phyloP scores from a whole-genome alignment of 208 protist genomes.

The Leishmania gerbilli region DNA sequence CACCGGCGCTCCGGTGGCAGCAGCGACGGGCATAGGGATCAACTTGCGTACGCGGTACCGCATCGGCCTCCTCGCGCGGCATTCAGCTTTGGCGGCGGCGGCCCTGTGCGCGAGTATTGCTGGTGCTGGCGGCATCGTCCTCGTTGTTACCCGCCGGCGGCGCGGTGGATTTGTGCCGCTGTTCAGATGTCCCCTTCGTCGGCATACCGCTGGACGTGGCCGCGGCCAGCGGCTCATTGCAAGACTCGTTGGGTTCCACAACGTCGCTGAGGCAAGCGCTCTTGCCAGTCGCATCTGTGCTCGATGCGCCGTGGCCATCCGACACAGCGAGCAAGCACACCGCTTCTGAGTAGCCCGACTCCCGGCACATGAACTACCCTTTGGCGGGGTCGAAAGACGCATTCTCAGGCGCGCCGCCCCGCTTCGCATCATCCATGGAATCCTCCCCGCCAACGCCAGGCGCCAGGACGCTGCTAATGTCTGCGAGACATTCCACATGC shows the following conservation, averaged over 20 bases:
- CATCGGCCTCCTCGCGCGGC: not conserved
- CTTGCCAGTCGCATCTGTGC: not conserved
- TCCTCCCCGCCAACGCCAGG: not conserved
- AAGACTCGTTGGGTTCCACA: not conserved
- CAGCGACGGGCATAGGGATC: not conserved
- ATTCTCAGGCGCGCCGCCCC: not conserved
- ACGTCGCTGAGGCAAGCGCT: not conserved
- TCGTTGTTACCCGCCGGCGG: not conserved
- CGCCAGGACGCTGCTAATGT: not conserved
- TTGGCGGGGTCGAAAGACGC: not conserved
- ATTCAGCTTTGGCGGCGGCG: not conserved
- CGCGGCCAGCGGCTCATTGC: not conserved
- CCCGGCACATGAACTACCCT: not conserved
- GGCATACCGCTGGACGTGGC: not conserved
- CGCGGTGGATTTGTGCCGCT: not conserved
- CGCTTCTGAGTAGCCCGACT: not conserved
- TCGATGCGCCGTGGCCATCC: not conserved
- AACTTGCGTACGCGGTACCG: not conserved
- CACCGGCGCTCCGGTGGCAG: not conserved
- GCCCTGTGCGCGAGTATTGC: not conserved
- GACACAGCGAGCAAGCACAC: not conserved
- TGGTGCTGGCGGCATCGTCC: not conserved
- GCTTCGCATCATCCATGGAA: not conserved
- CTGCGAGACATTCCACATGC: not conserved
- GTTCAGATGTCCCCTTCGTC: not conserved